These are phyloP conservation scores for Neospora caninum DNA, from an alignment of 169 alveolate genomes.

Conservation along the genomic window DNA sequence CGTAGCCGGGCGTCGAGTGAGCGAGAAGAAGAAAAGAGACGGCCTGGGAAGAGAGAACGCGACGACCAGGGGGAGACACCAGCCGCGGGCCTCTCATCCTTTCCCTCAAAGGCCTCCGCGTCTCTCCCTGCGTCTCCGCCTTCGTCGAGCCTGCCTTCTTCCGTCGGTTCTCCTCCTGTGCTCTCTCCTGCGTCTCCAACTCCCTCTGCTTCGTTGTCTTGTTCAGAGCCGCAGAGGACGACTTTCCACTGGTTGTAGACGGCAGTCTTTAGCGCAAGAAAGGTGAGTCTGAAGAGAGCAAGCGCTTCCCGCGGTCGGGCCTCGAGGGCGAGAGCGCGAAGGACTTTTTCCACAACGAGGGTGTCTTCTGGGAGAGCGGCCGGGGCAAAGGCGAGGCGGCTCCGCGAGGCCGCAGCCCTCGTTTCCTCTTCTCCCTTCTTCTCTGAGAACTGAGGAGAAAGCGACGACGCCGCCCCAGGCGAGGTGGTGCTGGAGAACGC, in stretches of 20 bases:
- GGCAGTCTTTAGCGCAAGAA: neutral
- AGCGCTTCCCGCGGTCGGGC: conserved; percentile 18
- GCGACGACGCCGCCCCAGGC: too few relatives aligned
- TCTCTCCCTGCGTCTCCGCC: neutral
- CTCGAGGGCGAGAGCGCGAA: neutral
- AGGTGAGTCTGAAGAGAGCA: neutral
- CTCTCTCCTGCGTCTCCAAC: neutral
- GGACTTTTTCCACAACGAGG: neutral
- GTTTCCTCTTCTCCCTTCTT: too few relatives aligned
- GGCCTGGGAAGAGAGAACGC: neutral
- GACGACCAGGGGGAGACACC: neutral
- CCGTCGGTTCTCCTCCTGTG: neutral
- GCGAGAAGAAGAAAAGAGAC: neutral
- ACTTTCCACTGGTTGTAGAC: neutral
- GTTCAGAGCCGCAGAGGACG: neutral
- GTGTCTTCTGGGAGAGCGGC: conserved; percentile 9
- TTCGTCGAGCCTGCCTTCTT: neutral
- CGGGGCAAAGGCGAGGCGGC: too few relatives aligned
- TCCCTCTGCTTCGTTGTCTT: neutral
- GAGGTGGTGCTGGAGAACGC: too few relatives aligned
- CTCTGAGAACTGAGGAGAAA: too few relatives aligned
- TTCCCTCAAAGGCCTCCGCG: neutral
- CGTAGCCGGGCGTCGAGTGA: neutral
- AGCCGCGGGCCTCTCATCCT: neutral
- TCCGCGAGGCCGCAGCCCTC: too few relatives aligned